Conservation (phyloP, 768 basidiomycete genomes). For the Trichaptum fuscoviolaceum region DNA sequence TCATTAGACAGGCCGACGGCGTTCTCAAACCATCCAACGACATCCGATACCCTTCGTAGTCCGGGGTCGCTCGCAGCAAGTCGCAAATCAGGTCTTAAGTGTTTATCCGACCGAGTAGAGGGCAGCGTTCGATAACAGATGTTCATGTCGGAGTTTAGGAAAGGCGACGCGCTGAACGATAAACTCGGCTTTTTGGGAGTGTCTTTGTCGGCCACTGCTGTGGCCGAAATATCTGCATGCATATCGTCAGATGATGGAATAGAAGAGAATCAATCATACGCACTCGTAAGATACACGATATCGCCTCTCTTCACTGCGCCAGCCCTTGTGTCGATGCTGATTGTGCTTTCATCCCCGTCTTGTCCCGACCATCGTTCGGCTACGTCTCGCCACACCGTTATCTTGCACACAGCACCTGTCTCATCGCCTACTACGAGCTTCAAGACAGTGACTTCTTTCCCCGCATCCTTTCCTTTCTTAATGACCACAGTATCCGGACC, state of each 20-base stretch:
- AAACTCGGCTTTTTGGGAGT: conserved; percentile 27
- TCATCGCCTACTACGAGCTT: conserved; percentile 74
- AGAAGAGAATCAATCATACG: conserved; percentile 17
- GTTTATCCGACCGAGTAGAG: conserved; percentile 49
- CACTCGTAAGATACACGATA: conserved; percentile 65
- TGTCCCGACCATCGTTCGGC: conserved; percentile 69
- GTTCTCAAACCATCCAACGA: conserved; percentile 69
- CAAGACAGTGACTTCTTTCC: conserved; percentile 61
- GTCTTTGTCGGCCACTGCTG: conserved; percentile 20
- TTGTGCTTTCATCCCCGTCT: conserved; percentile 23
- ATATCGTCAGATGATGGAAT: conserved; percentile 16
- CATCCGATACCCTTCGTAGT: conserved; percentile 58
- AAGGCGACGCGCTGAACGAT: conserved; percentile 62
- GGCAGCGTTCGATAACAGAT: conserved; percentile 83
- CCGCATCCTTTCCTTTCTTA: conserved; percentile 66
- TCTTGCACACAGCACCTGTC: conserved; percentile 57
- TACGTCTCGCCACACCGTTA: conserved; percentile 74
- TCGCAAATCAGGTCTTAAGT: conserved; percentile 66
- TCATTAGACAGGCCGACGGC: conserved; percentile 51
- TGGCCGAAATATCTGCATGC: conserved; percentile 46
- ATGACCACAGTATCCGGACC: conserved; percentile 65
- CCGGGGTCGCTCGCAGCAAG: conserved; percentile 64
- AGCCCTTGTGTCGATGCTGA: conserved; percentile 6
- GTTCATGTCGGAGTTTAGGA: conserved; percentile 52
- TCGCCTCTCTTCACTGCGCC: conserved; percentile 60